Evolutionary conservation across 1,139 yeast species (phyloP), one percentile per base, ranked within the genome.

Genomic region (Hemisphaericaspora subhashii): DNA sequence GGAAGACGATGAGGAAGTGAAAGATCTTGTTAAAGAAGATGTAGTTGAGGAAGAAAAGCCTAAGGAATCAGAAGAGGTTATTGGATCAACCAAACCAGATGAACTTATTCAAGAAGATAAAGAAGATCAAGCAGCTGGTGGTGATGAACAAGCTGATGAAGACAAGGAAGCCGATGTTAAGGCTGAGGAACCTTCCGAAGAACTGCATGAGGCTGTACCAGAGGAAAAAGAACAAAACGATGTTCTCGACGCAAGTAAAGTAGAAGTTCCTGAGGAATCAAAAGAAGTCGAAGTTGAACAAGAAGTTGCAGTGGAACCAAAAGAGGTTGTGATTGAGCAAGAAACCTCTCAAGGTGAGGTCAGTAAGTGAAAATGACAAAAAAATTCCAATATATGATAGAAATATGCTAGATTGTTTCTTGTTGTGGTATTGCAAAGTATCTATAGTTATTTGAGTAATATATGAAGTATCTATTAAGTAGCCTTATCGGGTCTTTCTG

Each of bases 321-420:
- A 29, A 12, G 38, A 34, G 29, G 20, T 34, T 16, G 33, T 33
- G 11, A 13, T n/a, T n/a, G n/a, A n/a, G n/a, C n/a, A n/a, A n/a
- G n/a, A n/a, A n/a, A n/a, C n/a, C n/a, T n/a, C n/a, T n/a, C n/a
- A n/a, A n/a, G n/a, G n/a, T n/a, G n/a, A n/a, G n/a, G n/a, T n/a
- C n/a, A n/a, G n/a, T n/a, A n/a, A n/a, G n/a, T n/a, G n/a, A n/a
- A n/a, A n/a, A n/a, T n/a, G n/a, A n/a, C n/a, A n/a, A n/a, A n/a
- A n/a, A n/a, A n/a, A n/a, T n/a, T n/a, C n/a, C n/a, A n/a, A n/a
- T n/a, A n/a, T n/a, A n/a, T n/a, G n/a, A n/a, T n/a, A n/a, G n/a
- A n/a, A n/a, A n/a, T n/a, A n/a, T n/a, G n/a, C n/a, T n/a, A n/a
- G n/a, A n/a, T n/a, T n/a, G n/a, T n/a, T n/a, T n/a, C n/a, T n/a